These are phyloP conservation scores for Globisporangium paddicum DNA, from an alignment of 352 stramenopile genomes.

Conservation along the genomic window DNA sequence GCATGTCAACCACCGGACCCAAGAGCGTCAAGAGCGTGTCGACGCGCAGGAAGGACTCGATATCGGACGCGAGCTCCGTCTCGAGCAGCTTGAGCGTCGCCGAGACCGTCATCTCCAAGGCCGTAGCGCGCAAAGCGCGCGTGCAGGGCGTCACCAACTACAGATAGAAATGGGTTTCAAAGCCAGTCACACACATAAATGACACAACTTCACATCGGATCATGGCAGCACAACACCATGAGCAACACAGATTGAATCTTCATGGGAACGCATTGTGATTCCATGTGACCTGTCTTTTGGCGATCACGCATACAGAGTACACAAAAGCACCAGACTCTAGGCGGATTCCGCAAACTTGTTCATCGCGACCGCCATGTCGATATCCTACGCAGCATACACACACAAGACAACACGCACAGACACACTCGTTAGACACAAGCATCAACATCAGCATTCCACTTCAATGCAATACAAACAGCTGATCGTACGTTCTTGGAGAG, in stretches of 20 bases:
- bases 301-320: too few relatives aligned
- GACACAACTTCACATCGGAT: too few relatives aligned
- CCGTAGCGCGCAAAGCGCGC: constrained; percentile 56
- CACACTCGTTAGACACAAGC: not conserved
- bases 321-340: not conserved
- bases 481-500: constrained; percentile 84
- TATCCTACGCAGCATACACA: constrained; percentile 35
- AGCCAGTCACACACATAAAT: too few relatives aligned
- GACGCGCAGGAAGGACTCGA: constrained; percentile 39
- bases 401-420: not conserved
- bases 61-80: constrained; percentile 56
- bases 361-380: constrained; percentile 69
- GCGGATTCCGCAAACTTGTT: constrained; percentile 45
- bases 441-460: not conserved
- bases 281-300: too few relatives aligned
- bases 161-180: constrained; percentile 22
- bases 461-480: not conserved
- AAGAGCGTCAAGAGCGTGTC: constrained; percentile 55
- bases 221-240: too few relatives aligned
- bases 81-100: constrained; percentile 59
- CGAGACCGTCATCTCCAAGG: constrained; percentile 74
- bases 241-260: not conserved
- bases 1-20: constrained; percentile 27
- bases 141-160: constrained; percentile 39
- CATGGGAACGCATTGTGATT: not conserved